phyloP scores from a whole-genome alignment of 2,329 filamentous ascomycete species.

The Nemania diffusa region DNA sequence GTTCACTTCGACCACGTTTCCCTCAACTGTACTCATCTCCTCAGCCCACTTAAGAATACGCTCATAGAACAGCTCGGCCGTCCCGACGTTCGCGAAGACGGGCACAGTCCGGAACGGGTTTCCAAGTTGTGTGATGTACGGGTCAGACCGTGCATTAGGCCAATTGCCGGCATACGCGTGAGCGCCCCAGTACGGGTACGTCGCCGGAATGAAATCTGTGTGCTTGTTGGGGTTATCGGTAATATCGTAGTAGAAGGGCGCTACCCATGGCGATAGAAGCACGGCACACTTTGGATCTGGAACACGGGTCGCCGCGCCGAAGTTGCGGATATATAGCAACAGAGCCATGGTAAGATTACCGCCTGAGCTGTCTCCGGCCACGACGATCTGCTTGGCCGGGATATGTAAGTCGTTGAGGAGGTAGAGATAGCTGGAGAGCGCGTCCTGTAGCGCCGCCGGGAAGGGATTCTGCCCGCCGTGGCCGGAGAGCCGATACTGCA shows the following conservation, averaged over 20 bases:
- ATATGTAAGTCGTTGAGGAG: slow-evolving; percentile 55
- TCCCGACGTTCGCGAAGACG: slow-evolving; percentile 38
- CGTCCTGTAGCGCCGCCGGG: slow-evolving; percentile 62
- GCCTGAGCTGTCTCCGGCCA: slow-evolving; percentile 62
- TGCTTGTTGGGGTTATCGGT: slow-evolving; percentile 22
- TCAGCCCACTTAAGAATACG: slow-evolving; percentile 68
- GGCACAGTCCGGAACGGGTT: slow-evolving; percentile 41
- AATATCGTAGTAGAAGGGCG: slow-evolving; percentile 32
- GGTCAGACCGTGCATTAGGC: slow-evolving; percentile 34
- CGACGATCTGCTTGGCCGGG: slow-evolving; percentile 52
- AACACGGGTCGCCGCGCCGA: slow-evolving; percentile 36
- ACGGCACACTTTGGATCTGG: slow-evolving; percentile 40
- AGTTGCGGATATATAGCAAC: slow-evolving; percentile 55
- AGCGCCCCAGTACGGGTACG: slow-evolving; percentile 56
- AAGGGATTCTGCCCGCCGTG: slow-evolving; percentile 53
- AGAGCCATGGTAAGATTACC: slow-evolving; percentile 57
- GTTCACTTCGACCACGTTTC: slow-evolving; percentile 50
- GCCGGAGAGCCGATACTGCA: slow-evolving; percentile 60
- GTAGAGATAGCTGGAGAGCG: slow-evolving; percentile 57
- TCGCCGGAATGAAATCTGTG: slow-evolving; percentile 54
- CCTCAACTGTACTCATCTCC: slow-evolving; percentile 36
- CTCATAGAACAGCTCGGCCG: slow-evolving; percentile 47
- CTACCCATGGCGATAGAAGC: slow-evolving; percentile 48
- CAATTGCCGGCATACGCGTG: slow-evolving; percentile 46
- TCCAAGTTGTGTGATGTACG: slow-evolving; percentile 49